Evolutionary conservation across 306 rosid genomes (phyloP), one percentile per base, ranked within the genome.

Genomic region (Medicago arabica): DNA sequence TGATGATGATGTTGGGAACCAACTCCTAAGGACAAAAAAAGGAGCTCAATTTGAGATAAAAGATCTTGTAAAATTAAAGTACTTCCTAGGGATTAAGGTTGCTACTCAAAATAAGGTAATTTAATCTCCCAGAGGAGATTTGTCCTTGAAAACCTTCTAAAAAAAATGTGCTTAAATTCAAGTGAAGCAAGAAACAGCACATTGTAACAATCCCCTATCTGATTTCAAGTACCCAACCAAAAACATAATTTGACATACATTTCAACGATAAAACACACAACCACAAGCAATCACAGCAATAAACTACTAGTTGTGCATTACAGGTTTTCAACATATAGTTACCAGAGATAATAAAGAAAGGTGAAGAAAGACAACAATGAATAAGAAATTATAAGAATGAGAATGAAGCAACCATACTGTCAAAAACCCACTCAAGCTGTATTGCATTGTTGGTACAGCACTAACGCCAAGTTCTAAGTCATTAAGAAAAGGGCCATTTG

Each of bases 341-440:
- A 47, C 69, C 43, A 63, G 49, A 67, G 65, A 13, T 17, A 23
- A 75, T 66, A 72, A 59, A 44, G 13, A 16, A 18, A 11, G 70
- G 53, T 13, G 12, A 38, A 16, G 40, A 16, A 49, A 68, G 38
- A 63, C 58, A 64, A 54, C 62, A 72, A 61, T 13, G 41, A 46
- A 25, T 12, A 70, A 74, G 34, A 81, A 59, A 53, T 28, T 63
- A 81, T 51, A 47, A 79, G 78, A 69, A 59, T 71, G 71, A 66
- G 80, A 49, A 79, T 38, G 70, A 69, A 49, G 84, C 71, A 74
- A 72, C 18, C 93, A 70, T 90, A 95, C 98, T n/a, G 97, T 92
- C 71, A 90, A 81, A 89, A 95, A 94, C 39, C 98, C 98, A 77
- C 98, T 92, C 86, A 80, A 74, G 93, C 96, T 94, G 90, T 92